Conservation (phyloP, 352 stramenopile genomes). For the Peronospora destructor region DNA sequence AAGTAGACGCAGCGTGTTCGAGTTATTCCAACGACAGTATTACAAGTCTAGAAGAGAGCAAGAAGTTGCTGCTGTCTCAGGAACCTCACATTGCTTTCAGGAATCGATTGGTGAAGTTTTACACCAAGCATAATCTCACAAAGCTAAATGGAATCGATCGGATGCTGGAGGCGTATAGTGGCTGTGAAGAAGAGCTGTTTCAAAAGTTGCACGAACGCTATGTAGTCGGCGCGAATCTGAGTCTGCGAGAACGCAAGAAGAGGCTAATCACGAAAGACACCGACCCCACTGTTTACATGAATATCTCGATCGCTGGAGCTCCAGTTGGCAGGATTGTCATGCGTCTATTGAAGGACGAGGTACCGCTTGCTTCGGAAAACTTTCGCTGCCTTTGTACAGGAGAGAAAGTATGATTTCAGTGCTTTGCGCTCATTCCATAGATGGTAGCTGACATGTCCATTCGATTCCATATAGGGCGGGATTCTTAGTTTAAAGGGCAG, state of each 20-base stretch:
- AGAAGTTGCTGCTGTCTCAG: constrained; percentile 1
- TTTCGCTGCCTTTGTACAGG: constrained; percentile 84
- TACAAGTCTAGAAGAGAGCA: background rate
- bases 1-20: background rate
- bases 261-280: constrained; percentile 40
- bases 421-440: background rate
- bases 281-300: constrained; percentile 92
- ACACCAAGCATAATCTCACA: constrained; percentile 56
- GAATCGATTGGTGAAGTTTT: constrained; percentile 50
- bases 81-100: constrained; percentile 9
- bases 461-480: constrained; percentile 8
- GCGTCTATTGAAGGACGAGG: constrained; percentile 90
- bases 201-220: constrained; percentile 65
- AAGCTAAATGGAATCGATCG: constrained; percentile 48
- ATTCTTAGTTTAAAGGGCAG: constrained; percentile 81
- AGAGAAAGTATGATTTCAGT: constrained; percentile 44
- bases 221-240: constrained; percentile 22
- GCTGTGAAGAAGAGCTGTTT: constrained; percentile 62
- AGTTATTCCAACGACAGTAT: constrained; percentile 2
- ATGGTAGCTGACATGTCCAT: background rate
- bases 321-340: constrained; percentile 89
- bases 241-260: constrained; percentile 41
- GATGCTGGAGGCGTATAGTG: constrained; percentile 48
- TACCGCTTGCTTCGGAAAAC: constrained; percentile 93
- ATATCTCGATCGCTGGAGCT: constrained; percentile 84